Evolutionary conservation across 129 eudicot species (phyloP).

Genomic region (Silybum marianum): DNA sequence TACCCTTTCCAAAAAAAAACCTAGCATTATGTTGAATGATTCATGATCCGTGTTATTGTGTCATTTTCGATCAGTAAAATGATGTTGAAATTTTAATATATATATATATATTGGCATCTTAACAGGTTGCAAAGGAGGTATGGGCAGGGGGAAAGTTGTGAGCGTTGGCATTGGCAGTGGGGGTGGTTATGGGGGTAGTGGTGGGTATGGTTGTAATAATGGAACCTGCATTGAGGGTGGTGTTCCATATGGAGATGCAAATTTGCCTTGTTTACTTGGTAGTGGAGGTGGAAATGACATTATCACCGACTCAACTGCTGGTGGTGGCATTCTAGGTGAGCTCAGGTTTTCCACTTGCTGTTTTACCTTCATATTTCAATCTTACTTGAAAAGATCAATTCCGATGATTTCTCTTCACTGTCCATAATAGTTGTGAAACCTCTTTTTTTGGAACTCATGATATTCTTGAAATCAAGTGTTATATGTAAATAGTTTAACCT

Average conservation of each 20-base stretch:
- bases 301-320: slow-evolving; percentile 64
- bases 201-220: slow-evolving; percentile 76
- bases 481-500: neutral
- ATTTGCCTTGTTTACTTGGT: slow-evolving; percentile 91
- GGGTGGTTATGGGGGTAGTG: slow-evolving; percentile 95
- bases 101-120: slow-evolving; percentile 4
- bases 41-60: neutral
- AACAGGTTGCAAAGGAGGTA: slow-evolving; percentile 86
- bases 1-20: too few species aligned
- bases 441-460: neutral
- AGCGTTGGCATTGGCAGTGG: slow-evolving; percentile 79
- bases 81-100: slow-evolving; percentile 12
- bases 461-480: neutral
- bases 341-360: slow-evolving; percentile 12
- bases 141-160: slow-evolving; percentile 63
- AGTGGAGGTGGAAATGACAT: slow-evolving; percentile 96
- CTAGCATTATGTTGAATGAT: neutral
- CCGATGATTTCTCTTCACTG: neutral
- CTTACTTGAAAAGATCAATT: neutral
- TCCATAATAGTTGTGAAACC: neutral
- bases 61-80: neutral
- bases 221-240: slow-evolving; percentile 77
- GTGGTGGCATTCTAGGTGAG: slow-evolving; percentile 92
- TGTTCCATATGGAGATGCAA: slow-evolving; percentile 65
- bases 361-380: neutral